Conservation (phyloP, 306 rosid species). For the Malus sieversii region DNA sequence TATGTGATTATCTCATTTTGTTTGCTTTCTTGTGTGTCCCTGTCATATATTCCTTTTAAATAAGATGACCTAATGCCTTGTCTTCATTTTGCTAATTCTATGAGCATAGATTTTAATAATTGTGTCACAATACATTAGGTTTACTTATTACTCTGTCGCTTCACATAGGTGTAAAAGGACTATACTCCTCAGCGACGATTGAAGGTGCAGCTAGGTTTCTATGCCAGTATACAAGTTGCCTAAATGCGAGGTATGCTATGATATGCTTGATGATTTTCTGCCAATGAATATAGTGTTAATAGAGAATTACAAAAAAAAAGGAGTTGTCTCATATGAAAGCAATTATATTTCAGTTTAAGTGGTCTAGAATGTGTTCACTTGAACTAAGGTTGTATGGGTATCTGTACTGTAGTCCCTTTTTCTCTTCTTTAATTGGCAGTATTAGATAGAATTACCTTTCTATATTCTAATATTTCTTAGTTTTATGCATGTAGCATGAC, state of each 20-base stretch:
- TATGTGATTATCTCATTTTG: background rate
- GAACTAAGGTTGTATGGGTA: background rate
- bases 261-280: background rate
- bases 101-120: background rate
- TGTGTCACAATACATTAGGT: background rate
- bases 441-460: background rate
- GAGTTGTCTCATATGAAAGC: background rate
- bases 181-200: constrained; percentile 63
- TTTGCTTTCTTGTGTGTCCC: background rate
- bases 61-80: no score
- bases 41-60: no score
- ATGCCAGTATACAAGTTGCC: constrained; percentile 36
- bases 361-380: background rate
- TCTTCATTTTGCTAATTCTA: background rate
- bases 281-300: background rate
- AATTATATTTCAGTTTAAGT: background rate
- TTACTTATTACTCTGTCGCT: constrained; percentile 3
- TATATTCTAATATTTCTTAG: background rate
- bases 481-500: background rate
- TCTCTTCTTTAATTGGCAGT: background rate
- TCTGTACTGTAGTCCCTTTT: background rate
- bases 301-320: background rate
- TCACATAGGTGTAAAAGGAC: constrained; percentile 64
- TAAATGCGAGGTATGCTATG: constrained; percentile 49
- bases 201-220: constrained; percentile 71